Base-by-base conservation (phyloP, 228 moss, liverwort and hornwort species). In the Sphagnum fallax region DNA sequence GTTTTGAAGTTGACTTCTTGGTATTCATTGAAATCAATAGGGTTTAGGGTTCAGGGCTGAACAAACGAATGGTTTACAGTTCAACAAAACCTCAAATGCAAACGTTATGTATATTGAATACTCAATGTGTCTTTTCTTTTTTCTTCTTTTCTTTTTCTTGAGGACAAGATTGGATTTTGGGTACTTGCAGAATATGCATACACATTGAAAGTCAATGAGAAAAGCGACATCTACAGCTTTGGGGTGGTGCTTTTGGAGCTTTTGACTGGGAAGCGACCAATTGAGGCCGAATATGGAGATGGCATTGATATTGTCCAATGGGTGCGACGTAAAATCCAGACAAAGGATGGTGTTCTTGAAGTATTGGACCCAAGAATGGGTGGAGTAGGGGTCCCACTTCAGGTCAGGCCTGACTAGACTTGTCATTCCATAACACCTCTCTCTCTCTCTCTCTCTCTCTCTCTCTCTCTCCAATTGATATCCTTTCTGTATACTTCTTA, bases 221-320 rank as follows among this genome's bases (percentile, higher is more conserved):
- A 82, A 70, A 78, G 78, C 15, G 82, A 82, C 76, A 82, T 78
- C 10, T 82, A 82, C 76, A 78, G 78, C 53, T 82, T 78, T 47
- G 82, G 82, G 4, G 82, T 82, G 57, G 82, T 82, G 70, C 50
- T 82, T 66, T 75, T 82, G 78, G 82, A 82, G 82, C 71, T 82
- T 32, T 70, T 82, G 10, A 82, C 82, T 10, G 82, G 83, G 12
- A 79, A 77, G 66, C 51, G 83, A 8, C 83, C 83, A 6, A 76
- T 76, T 4, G 83, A 83, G 65, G 68, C 80, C 3, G 83, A 83
- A 32, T 80, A 76, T 12, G 83, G 83, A 50, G 83, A 80, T 49
- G 77, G 80, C 7, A 70, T 79, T 63, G 83, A 79, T 62, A 77
- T 83, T 16, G 83, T 83, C 18, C 76, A 79, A 53, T 83, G 83